Evolutionary conservation across 2,329 filamentous ascomycete genomes (phyloP), one percentile per base, ranked within the genome.

Genomic region (Sphaceloma murrayae): DNA sequence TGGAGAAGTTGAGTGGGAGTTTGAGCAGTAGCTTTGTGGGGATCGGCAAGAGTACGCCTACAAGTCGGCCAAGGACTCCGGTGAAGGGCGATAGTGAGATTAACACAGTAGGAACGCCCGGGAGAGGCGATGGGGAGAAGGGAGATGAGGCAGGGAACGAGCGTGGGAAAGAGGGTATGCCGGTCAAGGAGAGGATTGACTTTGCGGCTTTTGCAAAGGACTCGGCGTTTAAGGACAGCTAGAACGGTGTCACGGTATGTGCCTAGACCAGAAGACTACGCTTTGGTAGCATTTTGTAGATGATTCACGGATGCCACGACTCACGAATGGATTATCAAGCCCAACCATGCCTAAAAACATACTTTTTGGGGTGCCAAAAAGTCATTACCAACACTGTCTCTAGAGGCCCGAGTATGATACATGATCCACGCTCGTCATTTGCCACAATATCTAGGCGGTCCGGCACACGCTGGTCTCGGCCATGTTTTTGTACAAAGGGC

Each of bases 211-310:
- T 45, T 29, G 42, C 42, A 13, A 34, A 34, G 30, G 42, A 34
- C 31, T 45, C 42, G 42, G 42, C 42, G 17, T 45, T 45, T 29
- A 45, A 32, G 17, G 42, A 45, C 29, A 17, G 42, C 34, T 38
- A 11, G 16, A 22, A 39, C 34, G 21, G 7, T 13, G 17, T 39
- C n/a, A 39, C 19, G 7, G 21, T 22, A 17, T 11, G 13, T 21
- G 32, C 32, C 11, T 34, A 13, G 29, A 31, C 29, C n/a, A 11
- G n/a, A 11, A 31, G n/a, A 13, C 3, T 13, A 17, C 13, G 31
- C 31, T 13, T 17, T 34, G 29, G 29, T 14, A 14, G n/a, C 16
- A 17, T 17, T 10, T 34, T 19, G 13, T 27, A 27, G 24, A 27
- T 16, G 31, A 34, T 34, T 34, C 13, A 13, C n/a, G 17, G 31